Conservation (phyloP, 2,329 filamentous ascomycete species). For the Falciphora oryzae region DNA sequence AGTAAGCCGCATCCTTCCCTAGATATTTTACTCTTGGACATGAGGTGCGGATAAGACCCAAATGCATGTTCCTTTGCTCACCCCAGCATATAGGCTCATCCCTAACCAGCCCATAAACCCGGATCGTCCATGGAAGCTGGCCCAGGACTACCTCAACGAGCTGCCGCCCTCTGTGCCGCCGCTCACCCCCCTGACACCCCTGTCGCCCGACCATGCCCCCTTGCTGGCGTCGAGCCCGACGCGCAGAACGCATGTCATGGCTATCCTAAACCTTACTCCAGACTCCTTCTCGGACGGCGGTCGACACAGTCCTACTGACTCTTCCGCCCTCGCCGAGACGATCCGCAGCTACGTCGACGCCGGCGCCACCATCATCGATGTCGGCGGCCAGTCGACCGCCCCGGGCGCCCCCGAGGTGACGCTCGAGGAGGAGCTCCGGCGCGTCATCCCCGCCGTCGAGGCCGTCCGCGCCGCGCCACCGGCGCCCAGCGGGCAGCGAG, state of each 20-base stretch:
- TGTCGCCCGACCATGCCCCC: slow-evolving; percentile 41
- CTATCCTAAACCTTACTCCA: slow-evolving; percentile 88
- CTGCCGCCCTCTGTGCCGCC: slow-evolving; percentile 43
- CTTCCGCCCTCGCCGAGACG: slow-evolving; percentile 46
- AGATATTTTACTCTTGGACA: neutral
- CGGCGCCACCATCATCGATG: slow-evolving; percentile 80
- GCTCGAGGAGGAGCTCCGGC: slow-evolving; percentile 66
- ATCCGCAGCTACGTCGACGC: slow-evolving; percentile 56
- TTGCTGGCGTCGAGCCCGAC: slow-evolving; percentile 53
- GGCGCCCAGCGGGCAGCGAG: slow-evolving; percentile 12
- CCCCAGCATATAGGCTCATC: slow-evolving; percentile 40
- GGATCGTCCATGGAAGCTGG: slow-evolving; percentile 52
- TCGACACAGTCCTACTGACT: slow-evolving; percentile 42
- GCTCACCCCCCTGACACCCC: slow-evolving; percentile 54
- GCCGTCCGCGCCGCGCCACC: slow-evolving; percentile 53
- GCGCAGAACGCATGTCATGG: slow-evolving; percentile 76
- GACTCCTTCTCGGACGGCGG: slow-evolving; percentile 97
- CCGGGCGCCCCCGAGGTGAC: slow-evolving; percentile 66
- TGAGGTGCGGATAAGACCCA: slow-evolving; percentile 1
- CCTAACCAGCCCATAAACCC: slow-evolving; percentile 48
- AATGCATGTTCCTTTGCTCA: slow-evolving; percentile 12
- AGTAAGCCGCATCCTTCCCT: slow-evolving; percentile 54
- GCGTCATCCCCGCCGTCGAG: slow-evolving; percentile 73
- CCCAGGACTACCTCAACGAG: slow-evolving; percentile 55
- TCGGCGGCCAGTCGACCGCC: slow-evolving; percentile 90